These are phyloP conservation scores for Cucurbita maxima DNA, from an alignment of 306 rosid species.

Conservation along the genomic window DNA sequence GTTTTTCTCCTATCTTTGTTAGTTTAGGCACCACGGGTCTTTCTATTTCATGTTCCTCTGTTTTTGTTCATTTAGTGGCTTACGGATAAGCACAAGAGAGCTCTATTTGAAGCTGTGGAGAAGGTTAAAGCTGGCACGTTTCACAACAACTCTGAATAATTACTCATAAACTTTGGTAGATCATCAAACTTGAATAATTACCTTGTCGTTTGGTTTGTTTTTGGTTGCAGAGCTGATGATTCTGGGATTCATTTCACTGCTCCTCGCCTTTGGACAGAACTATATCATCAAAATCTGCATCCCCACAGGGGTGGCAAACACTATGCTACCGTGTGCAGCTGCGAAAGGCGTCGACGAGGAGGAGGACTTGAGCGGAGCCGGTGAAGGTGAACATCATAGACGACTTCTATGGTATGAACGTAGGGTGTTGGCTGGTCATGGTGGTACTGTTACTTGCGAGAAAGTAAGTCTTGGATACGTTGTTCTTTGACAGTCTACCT, in stretches of 20 bases:
- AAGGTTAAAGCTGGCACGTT: conserved; percentile 74
- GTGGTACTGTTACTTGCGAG: conserved; percentile 30
- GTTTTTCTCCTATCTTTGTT: not conserved
- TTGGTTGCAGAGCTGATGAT: conserved; percentile 82
- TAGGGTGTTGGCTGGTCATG: conserved; percentile 41
- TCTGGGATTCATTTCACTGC: conserved; percentile 79
- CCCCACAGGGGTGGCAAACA: conserved; percentile 34
- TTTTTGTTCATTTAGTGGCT: conserved; percentile 27
- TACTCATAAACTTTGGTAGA: not conserved
- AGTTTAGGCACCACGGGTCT: not conserved
- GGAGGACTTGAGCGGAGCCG: not conserved
- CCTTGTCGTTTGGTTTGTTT: not conserved
- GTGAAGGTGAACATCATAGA: conserved; percentile 28
- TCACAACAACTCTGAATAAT: not conserved
- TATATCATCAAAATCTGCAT: conserved; percentile 67
- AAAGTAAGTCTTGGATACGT: conserved; percentile 22
- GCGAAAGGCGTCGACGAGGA: not conserved
- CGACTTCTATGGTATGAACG: conserved; percentile 50
- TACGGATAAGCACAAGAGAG: conserved; percentile 41
- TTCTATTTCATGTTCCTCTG: not conserved
- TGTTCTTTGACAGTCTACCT: not conserved
- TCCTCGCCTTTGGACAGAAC: conserved; percentile 72
- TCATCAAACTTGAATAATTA: not conserved
- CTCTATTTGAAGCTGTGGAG: conserved; percentile 76
- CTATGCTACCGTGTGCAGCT: conserved; percentile 53